Evolutionary conservation across 768 basidiomycete genomes (phyloP).

Genomic region (Sarcodon aspratus): DNA sequence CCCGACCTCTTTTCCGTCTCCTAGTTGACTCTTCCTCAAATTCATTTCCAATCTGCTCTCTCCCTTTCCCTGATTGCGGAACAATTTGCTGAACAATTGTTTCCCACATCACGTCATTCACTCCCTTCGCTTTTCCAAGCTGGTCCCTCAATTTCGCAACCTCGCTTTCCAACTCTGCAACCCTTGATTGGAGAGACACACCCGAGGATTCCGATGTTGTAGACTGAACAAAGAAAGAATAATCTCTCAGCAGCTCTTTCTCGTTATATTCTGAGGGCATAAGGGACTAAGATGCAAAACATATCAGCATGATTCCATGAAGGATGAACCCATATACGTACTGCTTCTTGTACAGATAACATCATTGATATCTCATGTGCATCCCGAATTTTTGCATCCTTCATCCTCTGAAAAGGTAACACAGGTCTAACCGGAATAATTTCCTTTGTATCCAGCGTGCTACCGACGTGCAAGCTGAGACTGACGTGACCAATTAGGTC

Average conservation of each 20-base stretch:
- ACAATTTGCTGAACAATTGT: conserved; percentile 60
- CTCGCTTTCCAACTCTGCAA: conserved; percentile 65
- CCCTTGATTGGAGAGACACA: conserved; percentile 37
- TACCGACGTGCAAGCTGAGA: conserved; percentile 31
- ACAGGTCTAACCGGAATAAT: conserved; percentile 56
- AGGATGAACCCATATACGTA: conserved; percentile 11
- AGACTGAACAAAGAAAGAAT: conserved; percentile 52
- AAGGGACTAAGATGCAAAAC: not conserved
- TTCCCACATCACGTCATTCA: conserved; percentile 94
- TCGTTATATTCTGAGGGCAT: conserved; percentile 23
- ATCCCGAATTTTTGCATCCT: conserved; percentile 55
- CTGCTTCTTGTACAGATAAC: conserved; percentile 36
- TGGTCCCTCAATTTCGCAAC: conserved; percentile 54
- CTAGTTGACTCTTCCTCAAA: conserved; percentile 3
- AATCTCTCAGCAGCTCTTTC: conserved; percentile 53
- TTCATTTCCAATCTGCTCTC: conserved; percentile 10
- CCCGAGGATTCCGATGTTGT: conserved; percentile 19
- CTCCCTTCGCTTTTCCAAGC: conserved; percentile 74
- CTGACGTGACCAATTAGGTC: conserved; percentile 79
- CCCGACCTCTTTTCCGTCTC: conserved; percentile 7
- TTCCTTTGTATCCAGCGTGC: conserved; percentile 30
- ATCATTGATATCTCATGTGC: conserved; percentile 61
- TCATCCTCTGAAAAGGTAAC: conserved; percentile 61
- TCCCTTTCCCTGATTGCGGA: conserved; percentile 20
- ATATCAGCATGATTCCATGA: not conserved